Percentiles rank a stretch among this genome's conserved stretches.
Evolutionary conservation across 495 filamentous ascomycete genomes (phyloP).

Genomic region (Tuber magnatum): DNA sequence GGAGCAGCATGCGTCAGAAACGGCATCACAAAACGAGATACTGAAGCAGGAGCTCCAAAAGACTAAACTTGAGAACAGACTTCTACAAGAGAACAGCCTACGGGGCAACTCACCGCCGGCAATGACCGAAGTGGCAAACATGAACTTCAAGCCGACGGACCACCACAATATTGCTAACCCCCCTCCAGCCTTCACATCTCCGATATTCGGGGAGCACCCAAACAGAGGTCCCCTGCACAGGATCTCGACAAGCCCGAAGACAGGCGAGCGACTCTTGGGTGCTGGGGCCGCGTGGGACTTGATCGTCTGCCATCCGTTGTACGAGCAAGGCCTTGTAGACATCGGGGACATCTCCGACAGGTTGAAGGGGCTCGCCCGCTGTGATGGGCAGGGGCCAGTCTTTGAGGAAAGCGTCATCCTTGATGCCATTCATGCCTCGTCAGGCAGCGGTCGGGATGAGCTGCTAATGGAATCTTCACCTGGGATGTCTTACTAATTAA

Average conservation of each 20-base stretch:
- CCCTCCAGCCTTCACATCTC: slow-evolving; percentile 35
- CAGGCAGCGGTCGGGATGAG: slow-evolving; percentile 64
- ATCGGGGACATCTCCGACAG: slow-evolving; percentile 68
- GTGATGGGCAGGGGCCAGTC: slow-evolving; percentile 83
- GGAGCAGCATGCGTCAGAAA: slow-evolving; percentile 48
- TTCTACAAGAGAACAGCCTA: slow-evolving; percentile 37
- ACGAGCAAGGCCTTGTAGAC: slow-evolving; percentile 73
- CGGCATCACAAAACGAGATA: slow-evolving; percentile 86
- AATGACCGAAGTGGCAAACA: slow-evolving; percentile 52
- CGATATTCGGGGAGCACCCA: slow-evolving; percentile 46
- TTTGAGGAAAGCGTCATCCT: slow-evolving; percentile 72
- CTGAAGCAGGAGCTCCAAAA: slow-evolving; percentile 50
- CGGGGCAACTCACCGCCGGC: slow-evolving; percentile 33
- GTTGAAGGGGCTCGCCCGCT: slow-evolving; percentile 69
- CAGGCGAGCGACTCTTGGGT: slow-evolving; percentile 69
- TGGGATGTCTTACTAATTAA: neutral
- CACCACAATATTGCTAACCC: slow-evolving; percentile 50
- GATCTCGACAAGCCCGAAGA: slow-evolving; percentile 56
- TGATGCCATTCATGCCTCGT: slow-evolving; percentile 69
- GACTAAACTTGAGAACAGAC: slow-evolving; percentile 39
- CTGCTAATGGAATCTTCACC: slow-evolving; percentile 43
- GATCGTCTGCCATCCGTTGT: slow-evolving; percentile 75
- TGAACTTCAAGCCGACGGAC: slow-evolving; percentile 66
- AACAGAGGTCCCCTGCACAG: slow-evolving; percentile 61
- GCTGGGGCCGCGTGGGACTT: slow-evolving; percentile 83